Evolutionary conservation across 805 yeast genomes (phyloP).

Genomic region (Starmerella potacharoeniae): DNA sequence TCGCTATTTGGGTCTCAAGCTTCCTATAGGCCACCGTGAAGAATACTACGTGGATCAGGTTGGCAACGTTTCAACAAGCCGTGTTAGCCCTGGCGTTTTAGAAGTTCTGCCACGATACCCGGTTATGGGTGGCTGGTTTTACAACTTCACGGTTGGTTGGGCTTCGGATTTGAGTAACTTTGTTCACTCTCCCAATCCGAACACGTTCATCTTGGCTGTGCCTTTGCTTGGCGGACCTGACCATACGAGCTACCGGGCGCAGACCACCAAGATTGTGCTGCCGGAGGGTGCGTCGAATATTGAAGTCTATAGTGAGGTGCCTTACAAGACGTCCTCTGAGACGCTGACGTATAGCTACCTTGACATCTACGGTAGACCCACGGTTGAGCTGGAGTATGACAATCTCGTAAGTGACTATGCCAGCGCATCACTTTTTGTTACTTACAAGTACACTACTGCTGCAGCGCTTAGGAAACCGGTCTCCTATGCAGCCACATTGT

Average conservation of each 20-base stretch:
- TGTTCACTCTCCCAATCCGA: conserved; percentile 37
- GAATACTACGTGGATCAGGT: conserved; percentile 78
- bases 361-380: conserved; percentile 71
- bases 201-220: conserved; percentile 47
- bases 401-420: conserved; percentile 62
- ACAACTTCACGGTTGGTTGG: conserved; percentile 96
- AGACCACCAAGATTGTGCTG: conserved; percentile 50
- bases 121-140: conserved; percentile 92
- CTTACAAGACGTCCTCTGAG: not conserved
- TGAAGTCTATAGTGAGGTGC: conserved; percentile 42
- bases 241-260: conserved; percentile 50
- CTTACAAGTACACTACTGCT: conserved; percentile 47
- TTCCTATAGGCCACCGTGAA: conserved; percentile 45
- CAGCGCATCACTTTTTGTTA: conserved; percentile 43
- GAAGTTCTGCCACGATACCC: conserved; percentile 81
- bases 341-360: conserved; percentile 35
- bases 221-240: conserved; percentile 65
- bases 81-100: conserved; percentile 30
- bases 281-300: conserved; percentile 75
- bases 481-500: conserved; percentile 33
- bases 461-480: conserved; percentile 55
- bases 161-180: conserved; percentile 45
- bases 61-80: conserved; percentile 80
- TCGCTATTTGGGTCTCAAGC: conserved; percentile 45
- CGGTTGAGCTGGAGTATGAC: conserved; percentile 45